Evolutionary conservation across 1,139 yeast genomes (phyloP), one percentile per base, ranked within the genome.

Genomic region (Hansenula anomala): DNA sequence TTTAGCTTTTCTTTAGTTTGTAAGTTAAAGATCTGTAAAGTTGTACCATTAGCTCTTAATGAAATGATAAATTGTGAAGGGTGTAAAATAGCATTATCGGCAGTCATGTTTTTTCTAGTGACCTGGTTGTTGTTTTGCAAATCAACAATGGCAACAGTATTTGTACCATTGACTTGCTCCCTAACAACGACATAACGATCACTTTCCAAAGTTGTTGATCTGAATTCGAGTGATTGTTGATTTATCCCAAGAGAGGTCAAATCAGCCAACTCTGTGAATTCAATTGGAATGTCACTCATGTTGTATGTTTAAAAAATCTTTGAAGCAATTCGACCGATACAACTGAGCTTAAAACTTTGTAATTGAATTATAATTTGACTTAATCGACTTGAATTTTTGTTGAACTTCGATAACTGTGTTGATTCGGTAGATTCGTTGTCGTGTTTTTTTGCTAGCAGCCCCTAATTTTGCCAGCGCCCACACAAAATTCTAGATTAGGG

Each of bases 71-170:
- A 78, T 62, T 88, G 83, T 23, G 69, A 61, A 15, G 98, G 97
- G 63, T 90, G 96, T 95, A 94, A 83, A 59, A 94, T 92, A 37
- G 97, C 97, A 49, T 90, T 86, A 66, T 94, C 99, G 36, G 98
- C 99, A 41, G 88, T 78, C 96, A 94, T 94, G 62, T 86, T 85
- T 67, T 94, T 90, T 58, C 95, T 80, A 24, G 80, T 78, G 51
- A 87, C 81, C 53, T 79, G 75, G 59, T 79, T 78, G 67, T 80
- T 80, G 39, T 87, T 80, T 49, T 78, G 72, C 59, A 92, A 73
- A 60, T 92, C 92, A 49, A 94, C 78, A 54, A 94, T 92, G 37
- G 96, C 96, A 40, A 94, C 98, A 12, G 92, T 75, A 64, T 88
- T 89, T 46, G 94, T 89, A 38, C 73, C 71, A 43, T 81, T 79